Evolutionary conservation across 805 yeast genomes (phyloP).

Genomic region (Saturnispora besseyi): DNA sequence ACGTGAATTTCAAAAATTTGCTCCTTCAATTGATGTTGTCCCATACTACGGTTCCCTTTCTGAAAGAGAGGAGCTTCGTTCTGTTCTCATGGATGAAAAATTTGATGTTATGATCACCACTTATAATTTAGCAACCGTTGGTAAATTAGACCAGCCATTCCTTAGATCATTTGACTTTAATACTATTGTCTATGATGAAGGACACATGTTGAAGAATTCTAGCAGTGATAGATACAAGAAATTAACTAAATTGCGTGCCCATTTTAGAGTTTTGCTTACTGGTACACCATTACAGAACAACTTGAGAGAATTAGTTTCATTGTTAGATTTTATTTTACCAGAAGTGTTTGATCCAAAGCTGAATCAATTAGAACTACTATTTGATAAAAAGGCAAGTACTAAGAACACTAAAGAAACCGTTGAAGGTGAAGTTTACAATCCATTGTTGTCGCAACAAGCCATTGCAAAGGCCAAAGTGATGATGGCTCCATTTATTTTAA

Average conservation of each 20-base stretch:
- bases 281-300: constrained; percentile 98
- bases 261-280: constrained; percentile 79
- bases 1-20: constrained; percentile 83
- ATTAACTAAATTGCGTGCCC: constrained; percentile 73
- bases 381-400: constrained; percentile 80
- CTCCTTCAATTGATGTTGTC: constrained; percentile 73
- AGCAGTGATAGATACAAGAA: constrained; percentile 78
- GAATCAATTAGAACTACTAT: constrained; percentile 72
- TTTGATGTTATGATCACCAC: constrained; percentile 93
- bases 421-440: constrained; percentile 50
- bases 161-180: constrained; percentile 68
- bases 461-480: constrained; percentile 88
- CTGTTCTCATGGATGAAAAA: constrained; percentile 46
- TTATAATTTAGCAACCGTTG: constrained; percentile 83
- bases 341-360: constrained; percentile 67
- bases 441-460: constrained; percentile 82
- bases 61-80: constrained; percentile 80
- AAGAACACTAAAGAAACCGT: constrained; percentile 30
- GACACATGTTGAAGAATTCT: constrained; percentile 92
- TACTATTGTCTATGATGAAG: constrained; percentile 92
- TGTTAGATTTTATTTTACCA: constrained; percentile 88
- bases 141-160: constrained; percentile 72
- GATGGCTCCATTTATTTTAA: constrained; percentile 96
- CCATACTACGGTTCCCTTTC: constrained; percentile 88
- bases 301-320: constrained; percentile 78